A percentile compares a stretch with the other conserved stretches of the same genome.
phyloP scores from a whole-genome alignment of 768 basidiomycete species.

The Paxillus rubicundulus region DNA sequence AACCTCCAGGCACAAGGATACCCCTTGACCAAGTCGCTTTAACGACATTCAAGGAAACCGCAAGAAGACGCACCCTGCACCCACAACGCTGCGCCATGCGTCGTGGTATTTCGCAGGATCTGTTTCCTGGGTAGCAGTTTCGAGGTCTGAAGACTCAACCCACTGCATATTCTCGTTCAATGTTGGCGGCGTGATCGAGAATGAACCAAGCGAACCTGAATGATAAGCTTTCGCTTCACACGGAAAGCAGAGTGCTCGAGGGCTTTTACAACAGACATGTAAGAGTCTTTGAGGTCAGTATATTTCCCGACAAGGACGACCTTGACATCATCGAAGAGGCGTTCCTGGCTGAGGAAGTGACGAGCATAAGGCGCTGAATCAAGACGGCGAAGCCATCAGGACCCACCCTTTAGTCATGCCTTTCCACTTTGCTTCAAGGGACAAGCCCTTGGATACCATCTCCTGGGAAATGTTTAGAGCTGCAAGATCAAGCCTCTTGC shows the following conservation, averaged over 20 bases:
- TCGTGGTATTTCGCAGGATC: constrained; percentile 91
- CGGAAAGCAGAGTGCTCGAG: constrained; percentile 96
- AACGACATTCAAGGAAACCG: constrained; percentile 5
- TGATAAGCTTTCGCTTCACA: constrained; percentile 76
- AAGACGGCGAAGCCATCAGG: neutral
- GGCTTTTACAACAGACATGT: constrained; percentile 97
- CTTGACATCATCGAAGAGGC: constrained; percentile 82
- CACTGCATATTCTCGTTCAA: constrained; percentile 51
- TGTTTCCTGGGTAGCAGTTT: constrained; percentile 72
- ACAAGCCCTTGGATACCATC: constrained; percentile 59
- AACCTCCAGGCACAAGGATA: constrained; percentile 96
- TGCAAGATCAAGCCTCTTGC: constrained; percentile 74
- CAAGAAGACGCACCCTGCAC: constrained; percentile 63
- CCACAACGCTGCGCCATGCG: constrained; percentile 90
- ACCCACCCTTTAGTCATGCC: constrained; percentile 77
- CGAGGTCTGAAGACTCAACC: constrained; percentile 94
- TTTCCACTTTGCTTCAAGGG: constrained; percentile 75
- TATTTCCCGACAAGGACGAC: constrained; percentile 97
- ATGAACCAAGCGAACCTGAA: constrained; percentile 55
- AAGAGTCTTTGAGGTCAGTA: constrained; percentile 94
- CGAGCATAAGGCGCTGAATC: constrained; percentile 1
- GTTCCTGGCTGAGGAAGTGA: constrained; percentile 69
- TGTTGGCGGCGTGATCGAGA: neutral
- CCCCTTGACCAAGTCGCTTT: constrained; percentile 50
- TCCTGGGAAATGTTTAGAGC: constrained; percentile 51